These are phyloP conservation scores for Perkinsus marinus DNA, from an alignment of 169 alveolate species.

Conservation along the genomic window DNA sequence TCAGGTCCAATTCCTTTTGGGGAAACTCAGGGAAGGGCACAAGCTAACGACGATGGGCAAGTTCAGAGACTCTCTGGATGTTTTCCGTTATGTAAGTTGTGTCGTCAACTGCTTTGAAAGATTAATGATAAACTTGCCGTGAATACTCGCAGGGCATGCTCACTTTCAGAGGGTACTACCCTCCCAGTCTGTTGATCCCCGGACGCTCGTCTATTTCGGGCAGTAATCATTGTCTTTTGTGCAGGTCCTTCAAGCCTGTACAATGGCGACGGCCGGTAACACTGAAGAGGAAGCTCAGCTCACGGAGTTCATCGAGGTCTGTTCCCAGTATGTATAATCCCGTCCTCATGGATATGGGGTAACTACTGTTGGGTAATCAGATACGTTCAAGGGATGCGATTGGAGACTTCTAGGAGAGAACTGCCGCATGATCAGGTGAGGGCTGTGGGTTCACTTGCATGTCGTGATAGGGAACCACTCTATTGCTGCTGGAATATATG, in stretches of 20 bases:
- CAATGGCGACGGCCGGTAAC: conserved; percentile 18
- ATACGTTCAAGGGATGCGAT: conserved; percentile 32
- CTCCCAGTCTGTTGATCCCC: no score
- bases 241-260: conserved; percentile 19
- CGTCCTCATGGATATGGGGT: no score
- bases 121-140: no score
- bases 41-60: conserved; percentile 31
- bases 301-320: conserved; percentile 17
- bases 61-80: conserved; percentile 31
- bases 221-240: no score
- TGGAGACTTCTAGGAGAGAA: conserved; percentile 31
- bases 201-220: no score
- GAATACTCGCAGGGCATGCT: no score
- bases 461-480: no score
- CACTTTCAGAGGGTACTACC: no score
- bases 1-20: neutral
- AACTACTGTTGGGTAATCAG: neutral
- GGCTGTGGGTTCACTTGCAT: no score
- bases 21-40: conserved; percentile 18
- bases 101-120: no score
- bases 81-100: conserved; percentile 13
- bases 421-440: conserved; percentile 23
- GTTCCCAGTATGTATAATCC: conserved; percentile 15
- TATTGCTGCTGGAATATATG: no score
- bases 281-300: conserved; percentile 30